Evolutionary conservation across 192 early-diverging fungal species (phyloP).

Genomic region (Rhizoclosmatium sp.): DNA sequence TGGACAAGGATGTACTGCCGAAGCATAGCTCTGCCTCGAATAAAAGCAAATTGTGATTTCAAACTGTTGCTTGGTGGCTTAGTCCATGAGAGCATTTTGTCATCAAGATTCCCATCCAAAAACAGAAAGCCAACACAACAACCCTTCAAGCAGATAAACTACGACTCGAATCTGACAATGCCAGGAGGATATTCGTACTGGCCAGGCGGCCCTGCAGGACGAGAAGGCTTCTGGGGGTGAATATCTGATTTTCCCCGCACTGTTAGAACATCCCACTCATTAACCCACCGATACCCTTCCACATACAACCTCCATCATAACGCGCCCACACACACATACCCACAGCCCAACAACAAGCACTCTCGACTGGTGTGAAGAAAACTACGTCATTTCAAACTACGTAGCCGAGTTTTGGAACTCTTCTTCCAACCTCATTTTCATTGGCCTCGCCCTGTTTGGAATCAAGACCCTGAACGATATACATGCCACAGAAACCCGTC

Average conservation of each 20-base stretch:
- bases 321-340: background rate
- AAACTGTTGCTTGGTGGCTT: background rate
- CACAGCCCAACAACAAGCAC: conserved; percentile 45
- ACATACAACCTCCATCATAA: background rate
- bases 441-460: conserved; percentile 67
- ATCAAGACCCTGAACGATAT: conserved; percentile 56
- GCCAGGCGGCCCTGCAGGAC: conserved; percentile 12
- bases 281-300: background rate
- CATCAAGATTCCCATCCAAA: no score
- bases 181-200: conserved; percentile 25
- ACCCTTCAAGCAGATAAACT: no score
- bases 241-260: background rate
- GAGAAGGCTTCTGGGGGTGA: conserved; percentile 33
- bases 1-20: background rate
- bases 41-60: background rate
- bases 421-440: conserved; percentile 73
- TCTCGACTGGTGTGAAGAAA: conserved; percentile 63
- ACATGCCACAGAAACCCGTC: conserved; percentile 59
- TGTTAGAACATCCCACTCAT: background rate
- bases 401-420: conserved; percentile 86
- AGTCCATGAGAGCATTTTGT: background rate
- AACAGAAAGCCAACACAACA: no score
- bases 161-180: no score
- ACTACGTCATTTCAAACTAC: conserved; percentile 73
- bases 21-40: background rate